Evolutionary conservation across 139 green algal genomes (phyloP).

Genomic region (Chlorella sp.): DNA sequence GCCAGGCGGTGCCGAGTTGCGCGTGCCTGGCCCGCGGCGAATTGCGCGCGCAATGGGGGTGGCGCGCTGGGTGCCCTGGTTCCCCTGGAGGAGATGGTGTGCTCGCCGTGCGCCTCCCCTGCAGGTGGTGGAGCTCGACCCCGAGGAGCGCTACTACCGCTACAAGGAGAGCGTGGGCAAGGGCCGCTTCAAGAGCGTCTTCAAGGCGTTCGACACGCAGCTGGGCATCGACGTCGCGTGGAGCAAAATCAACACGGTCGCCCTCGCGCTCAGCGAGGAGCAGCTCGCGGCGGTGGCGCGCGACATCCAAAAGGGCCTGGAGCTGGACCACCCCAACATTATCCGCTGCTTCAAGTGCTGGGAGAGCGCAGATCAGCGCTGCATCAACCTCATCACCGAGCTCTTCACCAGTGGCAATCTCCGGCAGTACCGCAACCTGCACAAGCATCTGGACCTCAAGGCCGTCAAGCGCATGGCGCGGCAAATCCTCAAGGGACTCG

Average conservation of each 20-base stretch:
- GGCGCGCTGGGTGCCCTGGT: no score
- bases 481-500: conserved; percentile 81
- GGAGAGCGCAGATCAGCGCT: conserved; percentile 53
- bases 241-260: conserved; percentile 72
- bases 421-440: conserved; percentile 75
- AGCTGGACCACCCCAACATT: conserved; percentile 86
- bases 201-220: conserved; percentile 44
- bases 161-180: conserved; percentile 64
- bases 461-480: conserved; percentile 87
- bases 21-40: no score
- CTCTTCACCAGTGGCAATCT: conserved; percentile 89
- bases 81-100: no score
- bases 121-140: conserved; percentile 43
- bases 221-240: conserved; percentile 88
- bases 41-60: no score
- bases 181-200: conserved; percentile 75
- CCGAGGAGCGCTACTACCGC: conserved; percentile 59
- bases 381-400: conserved; percentile 93
- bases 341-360: conserved; percentile 84
- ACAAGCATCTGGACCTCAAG: conserved; percentile 76
- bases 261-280: conserved; percentile 43
- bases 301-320: conserved; percentile 74
- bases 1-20: no score
- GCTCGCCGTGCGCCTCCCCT: no score
- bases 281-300: conserved; percentile 59